phyloP scores from a whole-genome alignment of 495 filamentous ascomycete species.

The Hypoxylon lienhwacheense region DNA sequence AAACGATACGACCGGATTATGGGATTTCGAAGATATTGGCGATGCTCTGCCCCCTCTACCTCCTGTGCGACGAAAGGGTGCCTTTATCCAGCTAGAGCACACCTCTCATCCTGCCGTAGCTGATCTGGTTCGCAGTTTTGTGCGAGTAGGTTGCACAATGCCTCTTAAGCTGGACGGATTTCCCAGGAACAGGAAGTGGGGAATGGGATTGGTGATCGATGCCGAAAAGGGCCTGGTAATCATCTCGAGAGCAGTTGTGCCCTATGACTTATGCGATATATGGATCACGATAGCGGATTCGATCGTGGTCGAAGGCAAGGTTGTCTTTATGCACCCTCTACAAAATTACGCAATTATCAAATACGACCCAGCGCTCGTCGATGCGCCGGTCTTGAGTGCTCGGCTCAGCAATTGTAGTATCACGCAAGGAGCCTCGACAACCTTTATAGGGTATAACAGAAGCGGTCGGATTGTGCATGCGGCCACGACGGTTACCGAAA shows the following conservation, averaged over 20 bases:
- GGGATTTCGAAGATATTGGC: constrained; percentile 88
- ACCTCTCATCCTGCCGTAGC: constrained; percentile 87
- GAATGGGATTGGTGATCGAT: constrained; percentile 93
- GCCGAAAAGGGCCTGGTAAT: constrained; percentile 93
- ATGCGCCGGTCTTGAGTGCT: constrained; percentile 89
- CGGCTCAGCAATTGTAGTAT: constrained; percentile 77
- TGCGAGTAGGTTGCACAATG: constrained; percentile 87
- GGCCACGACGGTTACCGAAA: constrained; percentile 93
- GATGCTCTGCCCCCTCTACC: constrained; percentile 74
- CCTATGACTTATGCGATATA: constrained; percentile 96
- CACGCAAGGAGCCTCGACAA: constrained; percentile 85
- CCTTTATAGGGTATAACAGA: constrained; percentile 96
- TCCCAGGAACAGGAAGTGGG: constrained; percentile 86
- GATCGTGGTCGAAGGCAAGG: constrained; percentile 88
- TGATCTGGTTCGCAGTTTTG: constrained; percentile 91
- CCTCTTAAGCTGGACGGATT: constrained; percentile 96
- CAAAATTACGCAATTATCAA: constrained; percentile 96
- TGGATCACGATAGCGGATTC: constrained; percentile 93
- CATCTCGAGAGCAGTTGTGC: constrained; percentile 88
- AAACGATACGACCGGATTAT: constrained; percentile 87
- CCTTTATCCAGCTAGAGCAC: constrained; percentile 88
- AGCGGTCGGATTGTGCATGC: constrained; percentile 91
- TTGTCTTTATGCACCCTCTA: constrained; percentile 95
- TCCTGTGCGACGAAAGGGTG: constrained; percentile 72
- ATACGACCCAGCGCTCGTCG: constrained; percentile 89